Evolutionary conservation across 208 protist genomes (phyloP).

Genomic region (Trypanosoma brucei): DNA sequence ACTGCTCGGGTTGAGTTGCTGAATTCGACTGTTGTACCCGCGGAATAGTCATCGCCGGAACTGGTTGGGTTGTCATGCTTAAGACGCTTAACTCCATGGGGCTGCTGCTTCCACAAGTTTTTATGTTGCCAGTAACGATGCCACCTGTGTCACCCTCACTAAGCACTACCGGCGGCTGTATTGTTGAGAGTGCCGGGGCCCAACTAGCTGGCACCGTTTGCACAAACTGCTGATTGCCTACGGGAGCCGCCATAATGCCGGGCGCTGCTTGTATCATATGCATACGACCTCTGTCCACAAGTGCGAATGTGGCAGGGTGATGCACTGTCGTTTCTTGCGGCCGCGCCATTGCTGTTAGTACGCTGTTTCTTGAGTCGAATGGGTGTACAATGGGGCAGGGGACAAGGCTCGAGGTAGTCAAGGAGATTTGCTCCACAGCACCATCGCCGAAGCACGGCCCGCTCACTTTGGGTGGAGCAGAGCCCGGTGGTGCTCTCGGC

Average conservation of each 20-base stretch:
- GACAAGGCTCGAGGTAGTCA: not conserved
- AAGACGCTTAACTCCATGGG: no score
- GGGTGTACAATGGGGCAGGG: not conserved
- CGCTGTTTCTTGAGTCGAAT: not conserved
- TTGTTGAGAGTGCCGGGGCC: conserved; percentile 22
- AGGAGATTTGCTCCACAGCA: not conserved
- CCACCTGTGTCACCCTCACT: not conserved
- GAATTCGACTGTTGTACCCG: no score
- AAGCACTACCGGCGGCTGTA: conserved; percentile 17
- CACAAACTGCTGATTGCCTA: not conserved
- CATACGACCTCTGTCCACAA: not conserved
- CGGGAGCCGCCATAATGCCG: not conserved
- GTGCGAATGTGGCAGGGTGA: not conserved
- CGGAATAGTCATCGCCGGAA: no score
- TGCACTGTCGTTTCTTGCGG: not conserved
- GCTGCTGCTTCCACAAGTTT: no score
- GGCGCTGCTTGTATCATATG: not conserved
- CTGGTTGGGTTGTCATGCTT: no score
- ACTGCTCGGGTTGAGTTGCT: no score
- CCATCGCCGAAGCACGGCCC: not conserved
- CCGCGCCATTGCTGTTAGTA: not conserved
- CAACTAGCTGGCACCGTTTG: not conserved
- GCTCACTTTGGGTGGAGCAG: not conserved
- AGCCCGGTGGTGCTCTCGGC: not conserved
- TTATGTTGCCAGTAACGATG: no score